Percentiles rank a stretch among this genome's conserved stretches.
Evolutionary conservation across 495 filamentous ascomycete species (phyloP).

Genomic region (Talaromyces nanjingensis): DNA sequence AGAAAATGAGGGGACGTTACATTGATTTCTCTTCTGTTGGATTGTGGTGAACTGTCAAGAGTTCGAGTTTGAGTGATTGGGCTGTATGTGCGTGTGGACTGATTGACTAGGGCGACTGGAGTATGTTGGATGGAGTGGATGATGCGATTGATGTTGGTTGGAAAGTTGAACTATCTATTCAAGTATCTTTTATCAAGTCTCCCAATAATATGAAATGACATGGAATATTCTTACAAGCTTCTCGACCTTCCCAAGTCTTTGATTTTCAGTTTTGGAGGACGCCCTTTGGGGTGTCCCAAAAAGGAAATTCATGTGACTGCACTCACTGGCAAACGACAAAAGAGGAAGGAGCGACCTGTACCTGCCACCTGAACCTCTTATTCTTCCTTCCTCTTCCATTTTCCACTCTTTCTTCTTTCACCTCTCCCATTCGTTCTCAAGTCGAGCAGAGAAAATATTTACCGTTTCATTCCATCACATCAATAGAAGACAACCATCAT

Average conservation of each 20-base stretch:
- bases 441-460: background rate
- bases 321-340: background rate
- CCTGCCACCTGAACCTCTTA: background rate
- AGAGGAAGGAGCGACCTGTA: slow-evolving; percentile 3
- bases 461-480: background rate
- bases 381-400: background rate
- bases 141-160: background rate
- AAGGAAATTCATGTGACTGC: slow-evolving; percentile 1
- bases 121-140: slow-evolving; percentile 1
- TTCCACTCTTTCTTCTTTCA: background rate
- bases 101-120: background rate
- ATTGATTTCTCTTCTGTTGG: background rate
- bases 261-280: too few species aligned
- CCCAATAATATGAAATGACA: slow-evolving; percentile 4
- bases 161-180: slow-evolving; percentile 1
- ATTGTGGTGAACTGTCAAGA: background rate
- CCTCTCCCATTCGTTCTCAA: background rate
- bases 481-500: background rate
- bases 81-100: background rate
- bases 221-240: slow-evolving; percentile 2
- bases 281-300: background rate
- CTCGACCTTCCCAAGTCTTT: too few species aligned
- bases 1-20: background rate
- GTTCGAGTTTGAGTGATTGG: background rate
- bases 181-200: slow-evolving; percentile 1